Conservation (phyloP, 306 rosid species). For the Datisca glomerata region DNA sequence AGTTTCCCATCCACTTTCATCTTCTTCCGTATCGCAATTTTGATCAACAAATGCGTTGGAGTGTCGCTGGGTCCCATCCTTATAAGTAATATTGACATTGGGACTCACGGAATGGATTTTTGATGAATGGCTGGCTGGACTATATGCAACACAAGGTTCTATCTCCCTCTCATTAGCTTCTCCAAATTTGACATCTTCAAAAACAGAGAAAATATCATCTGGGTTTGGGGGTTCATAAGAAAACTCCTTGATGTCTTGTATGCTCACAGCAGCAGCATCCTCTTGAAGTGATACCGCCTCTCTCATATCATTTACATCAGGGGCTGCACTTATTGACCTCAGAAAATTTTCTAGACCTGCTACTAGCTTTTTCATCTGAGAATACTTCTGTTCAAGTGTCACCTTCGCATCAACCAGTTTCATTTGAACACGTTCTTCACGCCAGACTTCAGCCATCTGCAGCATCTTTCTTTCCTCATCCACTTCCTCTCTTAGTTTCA, state of each 20-base stretch:
- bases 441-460: constrained; percentile 99
- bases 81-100: constrained; percentile 34
- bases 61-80: constrained; percentile 37
- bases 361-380: constrained; percentile 79
- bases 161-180: constrained; percentile 56
- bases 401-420: constrained; percentile 87
- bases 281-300: constrained; percentile 47
- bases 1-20: constrained; percentile 99
- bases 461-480: constrained; percentile 87
- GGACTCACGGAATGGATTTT: constrained; percentile 69
- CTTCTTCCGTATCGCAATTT: constrained; percentile 51
- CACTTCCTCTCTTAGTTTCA: constrained; percentile 65
- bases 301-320: constrained; percentile 54
- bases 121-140: constrained; percentile 60
- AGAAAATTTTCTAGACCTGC: constrained; percentile 55
- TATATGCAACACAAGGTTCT: constrained; percentile 50
- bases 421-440: constrained; percentile 98
- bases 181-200: constrained; percentile 50
- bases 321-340: constrained; percentile 25
- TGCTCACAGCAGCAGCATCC: constrained; percentile 50
- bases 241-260: constrained; percentile 61
- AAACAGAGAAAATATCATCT: constrained; percentile 68
- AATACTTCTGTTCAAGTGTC: constrained; percentile 76
- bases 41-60: constrained; percentile 32
- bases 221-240: constrained; percentile 61